Conservation (phyloP, 2,329 filamentous ascomycete genomes). For the Alternaria sp. region DNA sequence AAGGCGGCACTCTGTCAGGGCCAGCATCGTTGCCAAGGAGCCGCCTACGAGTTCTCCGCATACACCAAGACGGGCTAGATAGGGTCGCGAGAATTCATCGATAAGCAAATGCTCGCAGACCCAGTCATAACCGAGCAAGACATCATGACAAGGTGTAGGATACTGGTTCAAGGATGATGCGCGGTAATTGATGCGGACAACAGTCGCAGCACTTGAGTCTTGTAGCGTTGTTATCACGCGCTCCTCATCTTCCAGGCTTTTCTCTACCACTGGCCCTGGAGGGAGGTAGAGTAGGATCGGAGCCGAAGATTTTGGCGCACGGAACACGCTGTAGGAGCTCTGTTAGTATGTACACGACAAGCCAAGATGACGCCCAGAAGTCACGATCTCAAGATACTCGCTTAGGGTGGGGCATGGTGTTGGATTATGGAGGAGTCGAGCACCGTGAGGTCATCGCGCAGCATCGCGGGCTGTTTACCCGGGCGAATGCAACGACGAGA, state of each 20-base stretch:
- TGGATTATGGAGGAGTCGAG: background rate
- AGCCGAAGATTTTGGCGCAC: constrained; percentile 37
- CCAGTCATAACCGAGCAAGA: constrained; percentile 59
- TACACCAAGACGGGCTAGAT: constrained; percentile 51
- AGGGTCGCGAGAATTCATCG: constrained; percentile 28
- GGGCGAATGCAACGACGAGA: constrained; percentile 1
- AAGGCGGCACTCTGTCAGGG: constrained; percentile 58
- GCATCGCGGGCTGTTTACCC: background rate
- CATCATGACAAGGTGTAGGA: constrained; percentile 59
- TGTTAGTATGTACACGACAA: constrained; percentile 13
- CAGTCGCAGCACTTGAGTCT: constrained; percentile 48
- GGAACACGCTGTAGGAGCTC: constrained; percentile 41
- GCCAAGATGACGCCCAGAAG: background rate
- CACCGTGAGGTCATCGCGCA: constrained; percentile 17
- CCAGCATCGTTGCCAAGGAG: constrained; percentile 58
- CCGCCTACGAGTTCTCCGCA: constrained; percentile 60
- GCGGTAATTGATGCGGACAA: constrained; percentile 58
- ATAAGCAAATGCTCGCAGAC: constrained; percentile 49
- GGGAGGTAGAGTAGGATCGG: constrained; percentile 55
- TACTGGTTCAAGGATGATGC: constrained; percentile 48
- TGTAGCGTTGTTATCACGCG: constrained; percentile 47
- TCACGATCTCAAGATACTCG: background rate
- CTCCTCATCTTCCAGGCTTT: constrained; percentile 38
- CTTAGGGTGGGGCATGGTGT: constrained; percentile 6
- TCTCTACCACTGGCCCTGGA: constrained; percentile 49